Conservation (phyloP, 2,329 filamentous ascomycete species). For the Colletotrichum musae region DNA sequence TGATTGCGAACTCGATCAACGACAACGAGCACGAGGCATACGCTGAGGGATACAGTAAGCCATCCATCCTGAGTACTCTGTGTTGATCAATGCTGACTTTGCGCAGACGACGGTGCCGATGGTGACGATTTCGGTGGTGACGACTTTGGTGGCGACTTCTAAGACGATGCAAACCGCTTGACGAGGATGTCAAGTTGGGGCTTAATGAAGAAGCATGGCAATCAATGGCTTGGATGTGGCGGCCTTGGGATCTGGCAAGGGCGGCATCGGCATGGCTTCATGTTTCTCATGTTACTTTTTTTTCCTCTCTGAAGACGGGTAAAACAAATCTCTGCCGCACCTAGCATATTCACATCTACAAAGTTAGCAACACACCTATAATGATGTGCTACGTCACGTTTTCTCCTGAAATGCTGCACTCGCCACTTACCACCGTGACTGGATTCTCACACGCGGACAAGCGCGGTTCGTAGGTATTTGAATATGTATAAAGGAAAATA, state of each 20-base stretch:
- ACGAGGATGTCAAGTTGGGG: not conserved
- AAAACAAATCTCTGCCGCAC: not conserved
- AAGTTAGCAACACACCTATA: not conserved
- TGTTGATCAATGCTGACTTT: slow-evolving; percentile 38
- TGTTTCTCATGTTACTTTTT: slow-evolving; percentile 18
- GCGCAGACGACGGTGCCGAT: slow-evolving; percentile 36
- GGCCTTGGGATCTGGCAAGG: not conserved
- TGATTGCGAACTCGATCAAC: slow-evolving; percentile 78
- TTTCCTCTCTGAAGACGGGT: not conserved
- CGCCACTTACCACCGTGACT: not conserved
- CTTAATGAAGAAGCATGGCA: not conserved
- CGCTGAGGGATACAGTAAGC: slow-evolving; percentile 59
- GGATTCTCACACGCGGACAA: not conserved
- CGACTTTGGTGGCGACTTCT: slow-evolving; percentile 57
- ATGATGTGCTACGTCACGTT: not conserved
- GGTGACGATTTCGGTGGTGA: slow-evolving; percentile 43
- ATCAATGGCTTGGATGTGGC: not conserved
- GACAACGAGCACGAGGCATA: slow-evolving; percentile 73
- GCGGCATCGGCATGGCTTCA: slow-evolving; percentile 3
- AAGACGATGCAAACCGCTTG: slow-evolving; percentile 35
- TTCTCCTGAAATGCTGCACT: not conserved
- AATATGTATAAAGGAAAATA: slow-evolving; percentile 22
- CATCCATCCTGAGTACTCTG: not conserved
- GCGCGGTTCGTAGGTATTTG: not conserved
- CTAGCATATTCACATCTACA: not conserved